A percentile compares a stretch with the other conserved stretches of the same genome.
Conservation (phyloP, 2,329 filamentous ascomycete species). For the Raffaelea albimanens region DNA sequence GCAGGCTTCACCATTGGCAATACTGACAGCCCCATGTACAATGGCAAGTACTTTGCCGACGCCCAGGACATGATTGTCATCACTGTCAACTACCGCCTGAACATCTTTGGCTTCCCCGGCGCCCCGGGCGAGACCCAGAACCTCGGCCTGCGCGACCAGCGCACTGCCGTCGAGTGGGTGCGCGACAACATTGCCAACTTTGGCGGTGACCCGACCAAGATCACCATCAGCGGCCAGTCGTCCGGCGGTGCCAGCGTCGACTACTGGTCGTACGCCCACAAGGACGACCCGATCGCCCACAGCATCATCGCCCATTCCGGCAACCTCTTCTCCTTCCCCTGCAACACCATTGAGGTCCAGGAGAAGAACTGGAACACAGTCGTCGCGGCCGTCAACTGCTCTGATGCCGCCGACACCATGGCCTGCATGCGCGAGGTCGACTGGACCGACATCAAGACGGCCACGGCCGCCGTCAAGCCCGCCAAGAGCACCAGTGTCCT, state of each 20-base stretch:
- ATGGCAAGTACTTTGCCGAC: slow-evolving; percentile 31
- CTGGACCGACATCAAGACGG: slow-evolving; percentile 26
- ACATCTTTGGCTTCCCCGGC: slow-evolving; percentile 32
- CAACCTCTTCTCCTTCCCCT: slow-evolving; percentile 34
- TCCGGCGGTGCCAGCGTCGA: slow-evolving; percentile 30
- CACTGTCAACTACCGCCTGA: slow-evolving; percentile 35
- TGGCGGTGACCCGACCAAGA: slow-evolving; percentile 30
- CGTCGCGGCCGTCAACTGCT: slow-evolving; percentile 28
- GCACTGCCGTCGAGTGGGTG: slow-evolving; percentile 39
- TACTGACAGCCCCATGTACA: slow-evolving; percentile 28
- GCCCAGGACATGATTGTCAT: slow-evolving; percentile 35
- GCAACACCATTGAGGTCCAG: slow-evolving; percentile 24
- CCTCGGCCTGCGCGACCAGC: slow-evolving; percentile 39
- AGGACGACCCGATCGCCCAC: slow-evolving; percentile 36
- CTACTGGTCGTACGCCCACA: slow-evolving; percentile 39
- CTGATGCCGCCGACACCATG: slow-evolving; percentile 19
- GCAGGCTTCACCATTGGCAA: slow-evolving; percentile 18
- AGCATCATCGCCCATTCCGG: slow-evolving; percentile 37
- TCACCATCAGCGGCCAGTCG: slow-evolving; percentile 34
- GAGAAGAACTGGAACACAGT: slow-evolving; percentile 32
- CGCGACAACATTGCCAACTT: slow-evolving; percentile 34
- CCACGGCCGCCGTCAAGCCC: slow-evolving; percentile 24
- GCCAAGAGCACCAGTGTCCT: slow-evolving; percentile 24
- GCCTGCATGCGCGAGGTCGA: slow-evolving; percentile 26
- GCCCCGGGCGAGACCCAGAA: slow-evolving; percentile 24